Percentiles rank a stretch among this genome's conserved stretches.
Conservation (phyloP, 2,329 filamentous ascomycete genomes). For the Alternaria panax region DNA sequence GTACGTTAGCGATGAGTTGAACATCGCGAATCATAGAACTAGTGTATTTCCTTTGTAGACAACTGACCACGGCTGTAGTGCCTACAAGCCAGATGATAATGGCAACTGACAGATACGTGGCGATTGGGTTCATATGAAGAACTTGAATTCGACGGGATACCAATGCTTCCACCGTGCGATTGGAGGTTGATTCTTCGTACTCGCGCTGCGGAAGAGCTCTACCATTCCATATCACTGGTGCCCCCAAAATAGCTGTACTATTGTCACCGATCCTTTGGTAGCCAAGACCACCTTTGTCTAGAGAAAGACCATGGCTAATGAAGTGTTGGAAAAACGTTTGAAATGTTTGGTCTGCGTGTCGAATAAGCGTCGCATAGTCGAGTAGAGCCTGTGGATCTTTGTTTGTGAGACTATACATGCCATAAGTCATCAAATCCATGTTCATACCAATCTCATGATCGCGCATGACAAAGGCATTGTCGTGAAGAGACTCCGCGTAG, state of each 20-base stretch:
- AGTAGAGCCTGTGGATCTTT: conserved; percentile 29
- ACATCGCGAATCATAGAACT: conserved; percentile 27
- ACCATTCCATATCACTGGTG: conserved; percentile 8
- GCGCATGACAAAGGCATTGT: conserved; percentile 38
- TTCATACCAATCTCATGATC: conserved; percentile 31
- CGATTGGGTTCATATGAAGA: conserved; percentile 27
- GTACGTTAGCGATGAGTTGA: conserved; percentile 32
- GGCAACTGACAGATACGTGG: conserved; percentile 25
- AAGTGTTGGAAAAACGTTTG: conserved; percentile 33
- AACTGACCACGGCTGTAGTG: conserved; percentile 20
- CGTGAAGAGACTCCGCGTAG: neutral
- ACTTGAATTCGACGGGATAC: conserved; percentile 25
- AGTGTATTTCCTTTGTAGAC: conserved; percentile 27
- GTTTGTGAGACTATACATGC: conserved; percentile 35
- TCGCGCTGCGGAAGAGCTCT: conserved; percentile 2
- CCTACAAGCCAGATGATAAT: conserved; percentile 32
- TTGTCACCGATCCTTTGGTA: conserved; percentile 37
- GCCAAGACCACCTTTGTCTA: conserved; percentile 26
- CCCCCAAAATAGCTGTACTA: conserved; percentile 9
- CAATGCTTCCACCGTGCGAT: conserved; percentile 15
- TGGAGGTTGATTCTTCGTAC: conserved; percentile 15
- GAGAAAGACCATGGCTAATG: conserved; percentile 13
- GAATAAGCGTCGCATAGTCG: conserved; percentile 16
- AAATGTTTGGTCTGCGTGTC: conserved; percentile 30
- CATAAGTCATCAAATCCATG: conserved; percentile 43